These are phyloP conservation scores for Suhomyces pyralidae DNA, from an alignment of 805 yeast genomes.

Conservation along the genomic window DNA sequence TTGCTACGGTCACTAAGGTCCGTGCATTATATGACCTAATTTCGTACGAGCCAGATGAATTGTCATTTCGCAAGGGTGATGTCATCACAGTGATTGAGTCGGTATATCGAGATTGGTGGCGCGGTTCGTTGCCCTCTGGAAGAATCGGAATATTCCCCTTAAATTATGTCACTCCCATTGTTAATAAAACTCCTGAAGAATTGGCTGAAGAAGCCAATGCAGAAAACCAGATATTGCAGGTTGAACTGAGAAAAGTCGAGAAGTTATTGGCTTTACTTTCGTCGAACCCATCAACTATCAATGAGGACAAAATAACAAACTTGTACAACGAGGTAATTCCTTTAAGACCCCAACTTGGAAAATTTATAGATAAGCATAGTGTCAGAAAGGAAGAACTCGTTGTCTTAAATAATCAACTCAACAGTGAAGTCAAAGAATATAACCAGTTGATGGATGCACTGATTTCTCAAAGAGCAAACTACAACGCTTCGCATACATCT, in stretches of 20 bases:
- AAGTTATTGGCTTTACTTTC: slow-evolving; percentile 57
- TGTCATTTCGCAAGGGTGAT: slow-evolving; percentile 85
- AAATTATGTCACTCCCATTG: slow-evolving; percentile 81
- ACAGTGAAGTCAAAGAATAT: slow-evolving; percentile 64
- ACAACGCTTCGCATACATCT: not conserved
- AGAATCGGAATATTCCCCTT: slow-evolving; percentile 85
- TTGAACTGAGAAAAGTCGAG: slow-evolving; percentile 59
- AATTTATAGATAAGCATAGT: slow-evolving; percentile 73
- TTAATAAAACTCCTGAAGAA: slow-evolving; percentile 63
- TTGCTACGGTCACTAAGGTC: slow-evolving; percentile 59
- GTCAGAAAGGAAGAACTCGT: slow-evolving; percentile 74
- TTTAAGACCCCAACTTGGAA: slow-evolving; percentile 70
- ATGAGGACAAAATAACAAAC: slow-evolving; percentile 66
- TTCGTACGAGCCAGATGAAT: slow-evolving; percentile 80
- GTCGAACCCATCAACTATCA: slow-evolving; percentile 29
- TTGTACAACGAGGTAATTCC: slow-evolving; percentile 72
- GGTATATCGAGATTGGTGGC: slow-evolving; percentile 94
- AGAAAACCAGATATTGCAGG: slow-evolving; percentile 54
- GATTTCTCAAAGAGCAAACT: slow-evolving; percentile 11
- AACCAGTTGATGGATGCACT: slow-evolving; percentile 60
- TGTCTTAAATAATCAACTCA: slow-evolving; percentile 66
- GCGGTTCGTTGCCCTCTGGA: slow-evolving; percentile 76
- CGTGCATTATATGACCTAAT: slow-evolving; percentile 80
- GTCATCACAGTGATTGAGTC: slow-evolving; percentile 81
- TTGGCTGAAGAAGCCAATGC: slow-evolving; percentile 45